Evolutionary conservation across 345 rosid genomes (phyloP).

Genomic region (Euphorbia peplus): DNA sequence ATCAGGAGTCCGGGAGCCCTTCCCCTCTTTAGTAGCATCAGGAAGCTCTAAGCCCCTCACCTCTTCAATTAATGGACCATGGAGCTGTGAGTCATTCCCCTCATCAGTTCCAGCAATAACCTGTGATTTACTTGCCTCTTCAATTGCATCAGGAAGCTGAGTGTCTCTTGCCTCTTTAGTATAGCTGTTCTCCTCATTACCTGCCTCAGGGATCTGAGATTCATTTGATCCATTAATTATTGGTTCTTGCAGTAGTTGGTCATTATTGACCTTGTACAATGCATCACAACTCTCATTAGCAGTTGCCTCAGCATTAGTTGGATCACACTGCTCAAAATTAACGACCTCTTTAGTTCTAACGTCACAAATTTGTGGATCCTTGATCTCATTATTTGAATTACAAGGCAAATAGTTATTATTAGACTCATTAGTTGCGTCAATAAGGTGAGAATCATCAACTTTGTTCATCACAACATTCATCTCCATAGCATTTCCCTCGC

Average conservation of each 20-base stretch:
- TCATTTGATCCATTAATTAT: conserved; percentile 2
- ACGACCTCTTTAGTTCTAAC: conserved; percentile 4
- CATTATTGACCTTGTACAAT: not conserved
- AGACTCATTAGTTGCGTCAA: not conserved
- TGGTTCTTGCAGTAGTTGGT: conserved; percentile 4
- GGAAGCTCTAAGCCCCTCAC: not conserved
- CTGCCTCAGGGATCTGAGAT: conserved; percentile 1
- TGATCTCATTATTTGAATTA: not conserved
- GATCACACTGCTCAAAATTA: not conserved
- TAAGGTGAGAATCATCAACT: conserved; percentile 15
- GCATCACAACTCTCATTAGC: conserved; percentile 7
- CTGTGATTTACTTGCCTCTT: not conserved
- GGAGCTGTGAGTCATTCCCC: conserved; percentile 5
- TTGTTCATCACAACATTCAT: conserved; percentile 10
- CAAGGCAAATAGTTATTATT: conserved; percentile 11
- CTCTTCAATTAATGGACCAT: not conserved
- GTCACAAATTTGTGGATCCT: conserved; percentile 2
- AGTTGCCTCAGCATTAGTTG: conserved; percentile 10
- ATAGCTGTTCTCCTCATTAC: not conserved
- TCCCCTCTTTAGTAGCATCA: conserved; percentile 3
- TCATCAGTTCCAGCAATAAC: not conserved
- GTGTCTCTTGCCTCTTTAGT: not conserved
- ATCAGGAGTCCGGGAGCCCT: not conserved
- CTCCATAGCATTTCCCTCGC: conserved; percentile 7
- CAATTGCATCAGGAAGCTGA: not conserved